These are phyloP conservation scores for Colletotrichum trifolii DNA, from an alignment of 2,329 filamentous ascomycete species.

Conservation along the genomic window DNA sequence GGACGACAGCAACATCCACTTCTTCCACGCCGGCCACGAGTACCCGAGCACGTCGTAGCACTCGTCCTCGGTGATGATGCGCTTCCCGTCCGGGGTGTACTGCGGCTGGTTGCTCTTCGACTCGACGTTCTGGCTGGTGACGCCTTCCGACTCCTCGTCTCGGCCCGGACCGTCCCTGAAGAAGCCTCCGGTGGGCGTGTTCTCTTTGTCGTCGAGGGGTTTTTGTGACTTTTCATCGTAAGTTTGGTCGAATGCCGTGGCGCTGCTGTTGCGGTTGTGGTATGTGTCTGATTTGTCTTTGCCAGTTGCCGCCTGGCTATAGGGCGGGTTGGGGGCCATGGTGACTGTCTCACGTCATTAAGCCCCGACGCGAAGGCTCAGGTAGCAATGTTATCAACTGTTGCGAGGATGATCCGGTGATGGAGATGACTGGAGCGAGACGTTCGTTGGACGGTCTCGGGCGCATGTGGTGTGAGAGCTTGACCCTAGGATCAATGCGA, in stretches of 20 bases:
- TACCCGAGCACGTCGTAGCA: conserved; percentile 59
- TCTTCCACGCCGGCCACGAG: conserved; percentile 56
- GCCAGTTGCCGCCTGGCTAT: not conserved
- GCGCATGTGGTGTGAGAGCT: not conserved
- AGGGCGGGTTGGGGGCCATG: conserved; percentile 8
- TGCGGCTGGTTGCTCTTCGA: conserved; percentile 26
- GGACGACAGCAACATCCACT: conserved; percentile 62
- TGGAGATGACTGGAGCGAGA: not conserved
- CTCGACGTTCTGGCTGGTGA: conserved; percentile 1
- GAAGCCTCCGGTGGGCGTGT: not conserved
- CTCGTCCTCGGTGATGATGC: conserved; percentile 58
- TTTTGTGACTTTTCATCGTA: conserved; percentile 16
- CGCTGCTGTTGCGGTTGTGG: conserved; percentile 22
- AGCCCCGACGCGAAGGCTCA: not conserved
- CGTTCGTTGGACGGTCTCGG: not conserved
- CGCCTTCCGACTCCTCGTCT: conserved; percentile 23
- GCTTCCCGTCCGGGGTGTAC: conserved; percentile 44
- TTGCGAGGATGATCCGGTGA: not conserved
- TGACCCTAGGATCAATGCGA: not conserved
- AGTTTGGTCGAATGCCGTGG: conserved; percentile 10
- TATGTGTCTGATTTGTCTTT: not conserved
- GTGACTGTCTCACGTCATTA: not conserved
- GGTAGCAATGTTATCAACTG: not conserved
- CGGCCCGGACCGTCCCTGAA: conserved; percentile 23
- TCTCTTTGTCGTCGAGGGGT: not conserved